Evolutionary conservation across 2,329 filamentous ascomycete species (phyloP).

Genomic region (Monilinia fructicola): DNA sequence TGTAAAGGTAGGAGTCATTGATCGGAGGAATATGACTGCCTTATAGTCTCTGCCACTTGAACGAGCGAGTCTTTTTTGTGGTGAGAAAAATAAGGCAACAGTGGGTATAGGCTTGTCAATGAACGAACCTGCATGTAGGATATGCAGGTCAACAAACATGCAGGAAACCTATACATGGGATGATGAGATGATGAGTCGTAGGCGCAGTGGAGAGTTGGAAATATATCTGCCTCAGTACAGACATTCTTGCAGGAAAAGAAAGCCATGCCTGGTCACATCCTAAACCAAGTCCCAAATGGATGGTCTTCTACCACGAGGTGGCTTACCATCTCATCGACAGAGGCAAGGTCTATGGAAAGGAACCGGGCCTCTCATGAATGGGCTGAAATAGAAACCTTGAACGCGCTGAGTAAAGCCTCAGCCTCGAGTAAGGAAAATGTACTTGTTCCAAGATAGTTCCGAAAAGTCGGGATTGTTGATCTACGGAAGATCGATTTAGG

Average conservation of each 20-base stretch:
- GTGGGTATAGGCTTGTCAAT: conserved; percentile 25
- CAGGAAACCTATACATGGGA: conserved; percentile 34
- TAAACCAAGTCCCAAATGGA: conserved; percentile 33
- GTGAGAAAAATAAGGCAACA: conserved; percentile 35
- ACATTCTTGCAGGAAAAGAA: conserved; percentile 25
- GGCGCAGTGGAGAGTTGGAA: conserved; percentile 32
- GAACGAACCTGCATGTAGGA: conserved; percentile 28
- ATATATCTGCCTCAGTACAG: conserved; percentile 26
- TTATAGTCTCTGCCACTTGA: conserved; percentile 35
- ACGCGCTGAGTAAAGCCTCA: conserved; percentile 24
- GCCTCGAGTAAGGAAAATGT: conserved; percentile 22
- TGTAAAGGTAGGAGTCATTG: conserved; percentile 40
- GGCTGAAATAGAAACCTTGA: conserved; percentile 25
- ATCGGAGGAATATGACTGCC: conserved; percentile 37
- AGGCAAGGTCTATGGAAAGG: conserved; percentile 10
- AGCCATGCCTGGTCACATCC: conserved; percentile 21
- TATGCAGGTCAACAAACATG: conserved; percentile 38
- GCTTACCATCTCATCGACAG: conserved; percentile 15
- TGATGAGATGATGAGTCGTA: conserved; percentile 30
- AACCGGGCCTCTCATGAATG: conserved; percentile 19
- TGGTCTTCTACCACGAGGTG: conserved; percentile 33
- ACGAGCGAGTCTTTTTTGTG: conserved; percentile 29
- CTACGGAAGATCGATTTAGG: conserved; percentile 24
- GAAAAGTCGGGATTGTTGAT: conserved; percentile 24
- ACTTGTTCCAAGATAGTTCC: conserved; percentile 17